Conservation (phyloP, 2,329 filamentous ascomycete species). For the Monosporascus sp. region DNA sequence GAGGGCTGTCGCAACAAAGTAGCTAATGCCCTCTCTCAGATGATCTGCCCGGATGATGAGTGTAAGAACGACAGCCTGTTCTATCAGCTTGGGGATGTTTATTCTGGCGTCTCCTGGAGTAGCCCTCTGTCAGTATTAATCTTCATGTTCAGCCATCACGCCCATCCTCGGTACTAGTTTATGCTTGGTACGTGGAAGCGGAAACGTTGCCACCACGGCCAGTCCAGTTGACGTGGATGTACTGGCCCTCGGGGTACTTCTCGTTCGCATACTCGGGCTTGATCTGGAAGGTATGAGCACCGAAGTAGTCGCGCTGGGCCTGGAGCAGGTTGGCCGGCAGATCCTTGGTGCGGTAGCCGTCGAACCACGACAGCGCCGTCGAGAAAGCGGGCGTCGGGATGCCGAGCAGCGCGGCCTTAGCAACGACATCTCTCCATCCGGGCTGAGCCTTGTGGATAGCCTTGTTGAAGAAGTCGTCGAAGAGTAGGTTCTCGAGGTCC, state of each 20-base stretch:
- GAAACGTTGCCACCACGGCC: slow-evolving; percentile 95
- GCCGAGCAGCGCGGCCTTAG: slow-evolving; percentile 88
- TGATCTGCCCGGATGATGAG: too few relatives aligned
- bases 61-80: too few relatives aligned
- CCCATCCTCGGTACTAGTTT: slow-evolving; percentile 28
- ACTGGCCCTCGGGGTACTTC: slow-evolving; percentile 77
- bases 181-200: slow-evolving; percentile 96
- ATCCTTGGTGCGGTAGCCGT: slow-evolving; percentile 95
- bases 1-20: too few relatives aligned
- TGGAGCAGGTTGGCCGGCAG: slow-evolving; percentile 97
- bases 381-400: slow-evolving; percentile 96
- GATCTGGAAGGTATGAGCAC: slow-evolving; percentile 84
- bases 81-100: too few relatives aligned
- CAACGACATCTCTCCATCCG: slow-evolving; percentile 86
- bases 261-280: slow-evolving; percentile 73
- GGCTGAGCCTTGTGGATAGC: slow-evolving; percentile 94
- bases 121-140: neutral
- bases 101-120: neutral
- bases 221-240: slow-evolving; percentile 99
- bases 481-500: slow-evolving; percentile 95
- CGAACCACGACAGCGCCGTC: slow-evolving; percentile 96
- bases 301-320: slow-evolving; percentile 99
- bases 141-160: neutral
- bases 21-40: too few relatives aligned
- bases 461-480: slow-evolving; percentile 99